phyloP scores from a whole-genome alignment of 208 protist genomes.

The Crithidia sp. region DNA sequence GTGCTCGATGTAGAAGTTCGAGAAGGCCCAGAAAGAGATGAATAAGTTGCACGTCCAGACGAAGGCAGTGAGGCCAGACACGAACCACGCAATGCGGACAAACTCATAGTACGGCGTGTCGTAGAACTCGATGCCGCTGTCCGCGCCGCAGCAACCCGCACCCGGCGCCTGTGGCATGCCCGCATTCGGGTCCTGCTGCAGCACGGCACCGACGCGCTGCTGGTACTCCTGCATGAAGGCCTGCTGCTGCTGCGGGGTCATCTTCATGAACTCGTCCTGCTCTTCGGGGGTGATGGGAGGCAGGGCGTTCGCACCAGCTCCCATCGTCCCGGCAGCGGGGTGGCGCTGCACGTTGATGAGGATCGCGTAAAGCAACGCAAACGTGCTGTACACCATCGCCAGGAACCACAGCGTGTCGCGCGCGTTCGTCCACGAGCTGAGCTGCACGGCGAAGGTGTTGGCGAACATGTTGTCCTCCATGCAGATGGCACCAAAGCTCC shows the following conservation, averaged over 20 bases:
- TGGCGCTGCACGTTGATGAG: constrained; percentile 56
- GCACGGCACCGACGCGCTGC: constrained; percentile 32
- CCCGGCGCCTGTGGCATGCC: constrained; percentile 1
- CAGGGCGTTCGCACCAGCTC: neutral
- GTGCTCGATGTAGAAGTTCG: constrained; percentile 48
- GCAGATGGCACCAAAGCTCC: constrained; percentile 59
- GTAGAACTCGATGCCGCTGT: constrained; percentile 69
- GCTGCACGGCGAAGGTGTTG: constrained; percentile 63
- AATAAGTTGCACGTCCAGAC: constrained; percentile 65
- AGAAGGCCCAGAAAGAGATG: constrained; percentile 68
- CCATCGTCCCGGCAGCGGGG: neutral
- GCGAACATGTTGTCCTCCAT: constrained; percentile 73
- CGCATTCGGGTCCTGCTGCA: constrained; percentile 32
- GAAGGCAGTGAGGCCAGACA: constrained; percentile 68
- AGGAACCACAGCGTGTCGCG: constrained; percentile 74
- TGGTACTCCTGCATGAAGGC: constrained; percentile 47
- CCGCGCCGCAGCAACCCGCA: constrained; percentile 35
- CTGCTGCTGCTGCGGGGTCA: constrained; percentile 59
- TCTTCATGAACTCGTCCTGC: constrained; percentile 45
- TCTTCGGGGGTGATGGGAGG: constrained; percentile 44
- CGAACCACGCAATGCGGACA: constrained; percentile 80
- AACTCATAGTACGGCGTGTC: constrained; percentile 87
- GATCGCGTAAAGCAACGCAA: constrained; percentile 62
- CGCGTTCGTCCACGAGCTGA: constrained; percentile 68
- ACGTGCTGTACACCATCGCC: constrained; percentile 63